phyloP scores from a whole-genome alignment of 2,329 filamentous ascomycete species.

The Falciphora oryzae region DNA sequence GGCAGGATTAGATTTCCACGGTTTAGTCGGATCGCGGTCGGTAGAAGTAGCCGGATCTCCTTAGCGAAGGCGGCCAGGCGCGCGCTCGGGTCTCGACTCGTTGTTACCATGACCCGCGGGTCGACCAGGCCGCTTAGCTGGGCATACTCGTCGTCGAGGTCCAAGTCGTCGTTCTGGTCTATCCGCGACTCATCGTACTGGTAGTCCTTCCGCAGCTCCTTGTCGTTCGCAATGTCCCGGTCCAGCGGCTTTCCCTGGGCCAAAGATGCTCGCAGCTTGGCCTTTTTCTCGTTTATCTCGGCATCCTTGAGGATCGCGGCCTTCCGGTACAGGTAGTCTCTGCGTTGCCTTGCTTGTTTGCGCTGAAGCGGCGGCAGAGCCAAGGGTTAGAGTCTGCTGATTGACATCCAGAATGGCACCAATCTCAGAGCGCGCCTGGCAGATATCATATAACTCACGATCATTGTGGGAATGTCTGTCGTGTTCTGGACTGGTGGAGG shows the following conservation, averaged over 20 bases:
- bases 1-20: slow-evolving; percentile 84
- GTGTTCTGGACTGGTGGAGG: background rate
- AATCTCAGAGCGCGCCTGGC: background rate
- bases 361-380: slow-evolving; percentile 34
- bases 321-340: slow-evolving; percentile 86
- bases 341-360: slow-evolving; percentile 70
- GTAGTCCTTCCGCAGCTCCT: slow-evolving; percentile 75
- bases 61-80: slow-evolving; percentile 87
- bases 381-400: slow-evolving; percentile 19
- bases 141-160: slow-evolving; percentile 84
- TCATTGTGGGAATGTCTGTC: slow-evolving; percentile 12
- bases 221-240: slow-evolving; percentile 79
- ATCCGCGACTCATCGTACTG: slow-evolving; percentile 84
- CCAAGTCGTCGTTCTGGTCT: slow-evolving; percentile 63
- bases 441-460: slow-evolving; percentile 13
- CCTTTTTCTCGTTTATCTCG: slow-evolving; percentile 86
- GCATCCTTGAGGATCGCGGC: slow-evolving; percentile 84
- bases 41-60: slow-evolving; percentile 67
- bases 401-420: slow-evolving; percentile 20
- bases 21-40: slow-evolving; percentile 83
- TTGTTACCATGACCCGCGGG: slow-evolving; percentile 73
- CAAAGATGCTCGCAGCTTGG: slow-evolving; percentile 78
- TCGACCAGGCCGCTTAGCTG: slow-evolving; percentile 88
- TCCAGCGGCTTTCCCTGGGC: slow-evolving; percentile 85
- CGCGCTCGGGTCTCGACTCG: slow-evolving; percentile 79